Evolutionary conservation across 1,284 basidiomycete species (phyloP).

Genomic region (Ustilago hordei): DNA sequence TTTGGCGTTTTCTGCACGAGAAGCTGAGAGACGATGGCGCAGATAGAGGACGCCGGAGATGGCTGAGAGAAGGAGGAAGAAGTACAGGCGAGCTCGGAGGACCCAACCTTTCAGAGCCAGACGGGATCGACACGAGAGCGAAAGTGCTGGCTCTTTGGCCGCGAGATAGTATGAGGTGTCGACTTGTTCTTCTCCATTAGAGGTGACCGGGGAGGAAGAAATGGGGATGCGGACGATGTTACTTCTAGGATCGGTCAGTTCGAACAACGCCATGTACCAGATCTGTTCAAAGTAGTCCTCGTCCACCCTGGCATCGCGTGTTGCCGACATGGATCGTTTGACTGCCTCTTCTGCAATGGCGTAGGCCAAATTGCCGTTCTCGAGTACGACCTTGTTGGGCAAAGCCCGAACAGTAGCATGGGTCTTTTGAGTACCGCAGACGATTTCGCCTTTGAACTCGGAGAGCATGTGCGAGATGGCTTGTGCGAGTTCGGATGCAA

Average conservation of each 20-base stretch:
- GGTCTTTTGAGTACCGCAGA: constrained; percentile 52
- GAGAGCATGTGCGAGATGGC: constrained; percentile 52
- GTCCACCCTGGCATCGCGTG: constrained; percentile 35
- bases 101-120: constrained; percentile 48
- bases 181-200: constrained; percentile 8
- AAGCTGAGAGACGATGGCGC: constrained; percentile 23
- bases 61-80: constrained; percentile 16
- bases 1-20: constrained; percentile 26
- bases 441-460: constrained; percentile 61
- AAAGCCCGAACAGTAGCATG: constrained; percentile 33
- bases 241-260: constrained; percentile 48
- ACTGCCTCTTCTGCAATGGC: constrained; percentile 39
- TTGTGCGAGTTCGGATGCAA: constrained; percentile 57
- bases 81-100: constrained; percentile 36
- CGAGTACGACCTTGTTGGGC: constrained; percentile 19
- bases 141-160: constrained; percentile 36
- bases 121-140: constrained; percentile 39
- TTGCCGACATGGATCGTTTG: constrained; percentile 43
- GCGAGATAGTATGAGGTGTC: constrained; percentile 31
- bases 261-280: constrained; percentile 63
- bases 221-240: constrained; percentile 38
- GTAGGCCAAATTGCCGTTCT: constrained; percentile 36
- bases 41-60: constrained; percentile 18
- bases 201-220: constrained; percentile 10
- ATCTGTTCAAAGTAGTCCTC: constrained; percentile 56